Conservation (phyloP, 768 basidiomycete species). For the Phaeotremella fagi region DNA sequence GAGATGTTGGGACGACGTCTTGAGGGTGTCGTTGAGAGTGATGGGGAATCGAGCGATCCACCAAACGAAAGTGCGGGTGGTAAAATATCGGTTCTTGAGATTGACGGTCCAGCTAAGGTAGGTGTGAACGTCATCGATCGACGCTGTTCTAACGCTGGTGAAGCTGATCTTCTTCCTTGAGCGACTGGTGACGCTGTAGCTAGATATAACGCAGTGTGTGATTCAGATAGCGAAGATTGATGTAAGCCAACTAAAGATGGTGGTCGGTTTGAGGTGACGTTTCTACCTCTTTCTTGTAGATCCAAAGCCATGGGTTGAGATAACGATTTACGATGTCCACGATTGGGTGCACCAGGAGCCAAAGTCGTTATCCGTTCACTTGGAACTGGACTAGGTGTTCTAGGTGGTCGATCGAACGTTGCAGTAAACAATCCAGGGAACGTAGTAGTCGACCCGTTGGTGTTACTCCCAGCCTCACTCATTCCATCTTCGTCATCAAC, state of each 20-base stretch:
- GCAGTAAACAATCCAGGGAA: conserved; percentile 30
- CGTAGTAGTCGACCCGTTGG: conserved; percentile 1
- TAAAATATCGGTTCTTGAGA: not conserved
- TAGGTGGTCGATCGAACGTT: conserved; percentile 31
- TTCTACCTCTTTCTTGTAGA: not conserved
- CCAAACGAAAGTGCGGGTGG: not conserved
- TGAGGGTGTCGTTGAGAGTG: conserved; percentile 5
- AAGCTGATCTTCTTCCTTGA: conserved; percentile 15
- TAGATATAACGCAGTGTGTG: conserved; percentile 37
- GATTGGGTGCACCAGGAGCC: conserved; percentile 28
- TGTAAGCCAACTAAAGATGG: conserved; percentile 27
- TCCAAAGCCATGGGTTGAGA: conserved; percentile 14
- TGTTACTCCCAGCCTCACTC: not conserved
- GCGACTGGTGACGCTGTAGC: conserved; percentile 36
- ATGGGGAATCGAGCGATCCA: conserved; percentile 14
- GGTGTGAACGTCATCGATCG: conserved; percentile 30
- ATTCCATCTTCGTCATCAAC: conserved; percentile 22
- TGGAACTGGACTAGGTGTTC: conserved; percentile 25
- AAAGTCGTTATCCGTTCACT: conserved; percentile 3
- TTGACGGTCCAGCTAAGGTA: conserved; percentile 26
- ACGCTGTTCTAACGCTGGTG: conserved; percentile 23
- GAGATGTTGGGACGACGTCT: conserved; percentile 10
- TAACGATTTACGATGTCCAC: conserved; percentile 20
- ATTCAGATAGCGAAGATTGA: conserved; percentile 40
- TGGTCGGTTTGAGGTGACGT: conserved; percentile 14